phyloP scores from a whole-genome alignment of 305 asterid genomes.

The Petunia hybrid region DNA sequence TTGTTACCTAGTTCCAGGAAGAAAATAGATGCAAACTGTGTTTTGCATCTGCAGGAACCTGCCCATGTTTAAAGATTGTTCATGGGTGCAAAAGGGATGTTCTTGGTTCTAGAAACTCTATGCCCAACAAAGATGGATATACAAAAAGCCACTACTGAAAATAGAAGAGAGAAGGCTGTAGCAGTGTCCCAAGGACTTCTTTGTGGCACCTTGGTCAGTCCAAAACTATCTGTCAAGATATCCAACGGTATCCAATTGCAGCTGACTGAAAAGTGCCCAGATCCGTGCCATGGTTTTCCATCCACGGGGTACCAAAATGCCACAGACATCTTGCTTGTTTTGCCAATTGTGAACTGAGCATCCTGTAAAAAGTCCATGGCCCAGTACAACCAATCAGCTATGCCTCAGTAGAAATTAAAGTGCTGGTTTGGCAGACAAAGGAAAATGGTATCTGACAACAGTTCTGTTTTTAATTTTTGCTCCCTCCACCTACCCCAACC shows the following conservation, averaged over 20 bases:
- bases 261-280: conserved; percentile 66
- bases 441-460: conserved; percentile 3
- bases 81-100: conserved; percentile 54
- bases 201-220: conserved; percentile 26
- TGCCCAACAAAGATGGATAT: conserved; percentile 52
- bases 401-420: background rate
- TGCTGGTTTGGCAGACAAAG: background rate
- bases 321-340: conserved; percentile 54
- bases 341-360: conserved; percentile 67
- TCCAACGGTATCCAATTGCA: conserved; percentile 69
- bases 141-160: conserved; percentile 62
- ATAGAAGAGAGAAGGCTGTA: conserved; percentile 60
- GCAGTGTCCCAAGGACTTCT: conserved; percentile 59
- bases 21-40: conserved; percentile 6
- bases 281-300: conserved; percentile 68
- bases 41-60: conserved; percentile 16
- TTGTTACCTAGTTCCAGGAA: background rate
- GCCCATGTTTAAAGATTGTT: conserved; percentile 47
- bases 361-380: conserved; percentile 46
- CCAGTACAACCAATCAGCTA: conserved; percentile 18
- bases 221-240: conserved; percentile 43
- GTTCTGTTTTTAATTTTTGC: background rate
- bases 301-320: conserved; percentile 74
- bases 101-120: conserved; percentile 45
- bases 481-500: background rate